Conservation (phyloP, 208 protist species). For the Trypanosoma vivax region DNA sequence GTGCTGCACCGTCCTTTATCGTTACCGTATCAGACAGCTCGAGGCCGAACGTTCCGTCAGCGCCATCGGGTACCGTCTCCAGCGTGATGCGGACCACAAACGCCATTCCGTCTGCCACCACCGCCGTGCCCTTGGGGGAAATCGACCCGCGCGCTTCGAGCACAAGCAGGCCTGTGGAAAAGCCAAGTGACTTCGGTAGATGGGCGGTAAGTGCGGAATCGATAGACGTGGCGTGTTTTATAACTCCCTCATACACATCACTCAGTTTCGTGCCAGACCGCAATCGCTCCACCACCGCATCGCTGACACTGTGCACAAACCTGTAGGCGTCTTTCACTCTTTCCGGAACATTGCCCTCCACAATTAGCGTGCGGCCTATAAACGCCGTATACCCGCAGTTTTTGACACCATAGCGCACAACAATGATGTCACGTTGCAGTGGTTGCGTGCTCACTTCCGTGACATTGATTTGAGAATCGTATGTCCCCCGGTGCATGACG, state of each 20-base stretch:
- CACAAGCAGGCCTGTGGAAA: constrained; percentile 78
- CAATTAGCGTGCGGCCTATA: constrained; percentile 70
- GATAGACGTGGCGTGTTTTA: constrained; percentile 35
- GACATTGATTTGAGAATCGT: constrained; percentile 58
- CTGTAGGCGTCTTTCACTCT: constrained; percentile 64
- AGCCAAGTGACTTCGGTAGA: constrained; percentile 63
- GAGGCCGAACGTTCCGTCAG: constrained; percentile 37
- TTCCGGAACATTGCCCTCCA: constrained; percentile 50
- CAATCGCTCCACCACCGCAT: constrained; percentile 56
- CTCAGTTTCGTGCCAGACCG: constrained; percentile 42
- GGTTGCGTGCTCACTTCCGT: constrained; percentile 30
- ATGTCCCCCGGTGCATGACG: constrained; percentile 69
- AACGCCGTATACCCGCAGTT: constrained; percentile 74
- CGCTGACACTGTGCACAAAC: constrained; percentile 70
- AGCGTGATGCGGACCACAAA: constrained; percentile 80
- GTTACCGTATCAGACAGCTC: constrained; percentile 83
- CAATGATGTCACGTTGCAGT: constrained; percentile 57
- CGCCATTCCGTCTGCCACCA: constrained; percentile 64
- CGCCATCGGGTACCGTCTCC: constrained; percentile 36
- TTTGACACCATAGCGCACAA: constrained; percentile 75
- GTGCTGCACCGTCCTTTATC: constrained; percentile 42
- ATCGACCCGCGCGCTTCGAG: constrained; percentile 77
- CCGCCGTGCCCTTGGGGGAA: constrained; percentile 60
- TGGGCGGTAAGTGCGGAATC: constrained; percentile 40
- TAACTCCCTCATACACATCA: constrained; percentile 49